A percentile compares a stretch with the other conserved stretches of the same genome.
Conservation (phyloP, 345 rosid genomes). For the Trapa bicornis region DNA sequence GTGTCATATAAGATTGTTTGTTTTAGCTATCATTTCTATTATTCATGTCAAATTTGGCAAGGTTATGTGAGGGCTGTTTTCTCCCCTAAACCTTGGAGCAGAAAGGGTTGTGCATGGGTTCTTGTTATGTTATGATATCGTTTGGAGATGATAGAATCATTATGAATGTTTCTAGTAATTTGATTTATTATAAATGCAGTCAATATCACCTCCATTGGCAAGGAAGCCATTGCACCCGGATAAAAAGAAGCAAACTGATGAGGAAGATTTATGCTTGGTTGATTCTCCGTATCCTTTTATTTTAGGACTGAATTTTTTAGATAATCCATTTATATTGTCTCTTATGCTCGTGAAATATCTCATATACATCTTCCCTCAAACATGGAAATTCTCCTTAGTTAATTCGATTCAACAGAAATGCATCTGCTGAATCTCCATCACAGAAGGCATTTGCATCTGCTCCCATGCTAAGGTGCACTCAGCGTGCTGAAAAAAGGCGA, state of each 20-base stretch:
- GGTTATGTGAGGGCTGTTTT: background rate
- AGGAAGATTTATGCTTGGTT: slow-evolving; percentile 69
- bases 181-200: slow-evolving; percentile 3
- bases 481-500: slow-evolving; percentile 74
- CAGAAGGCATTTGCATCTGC: slow-evolving; percentile 60
- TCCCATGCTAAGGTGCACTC: slow-evolving; percentile 56
- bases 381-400: slow-evolving; percentile 37
- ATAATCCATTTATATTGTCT: slow-evolving; percentile 1
- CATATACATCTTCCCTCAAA: background rate
- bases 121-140: background rate
- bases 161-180: too few relatives aligned
- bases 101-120: background rate
- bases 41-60: background rate
- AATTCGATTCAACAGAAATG: slow-evolving; percentile 33
- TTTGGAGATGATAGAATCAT: background rate
- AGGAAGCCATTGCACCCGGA: slow-evolving; percentile 43
- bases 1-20: background rate
- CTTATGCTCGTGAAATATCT: background rate
- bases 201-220: slow-evolving; percentile 17
- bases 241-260: slow-evolving; percentile 52
- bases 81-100: background rate
- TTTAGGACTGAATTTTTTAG: slow-evolving; percentile 3
- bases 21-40: background rate
- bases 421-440: slow-evolving; percentile 33
- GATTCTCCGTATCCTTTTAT: slow-evolving; percentile 72